A percentile compares a stretch with the other conserved stretches of the same genome.
Evolutionary conservation across 805 yeast species (phyloP).

Genomic region (Yamadazyma endophytica): DNA sequence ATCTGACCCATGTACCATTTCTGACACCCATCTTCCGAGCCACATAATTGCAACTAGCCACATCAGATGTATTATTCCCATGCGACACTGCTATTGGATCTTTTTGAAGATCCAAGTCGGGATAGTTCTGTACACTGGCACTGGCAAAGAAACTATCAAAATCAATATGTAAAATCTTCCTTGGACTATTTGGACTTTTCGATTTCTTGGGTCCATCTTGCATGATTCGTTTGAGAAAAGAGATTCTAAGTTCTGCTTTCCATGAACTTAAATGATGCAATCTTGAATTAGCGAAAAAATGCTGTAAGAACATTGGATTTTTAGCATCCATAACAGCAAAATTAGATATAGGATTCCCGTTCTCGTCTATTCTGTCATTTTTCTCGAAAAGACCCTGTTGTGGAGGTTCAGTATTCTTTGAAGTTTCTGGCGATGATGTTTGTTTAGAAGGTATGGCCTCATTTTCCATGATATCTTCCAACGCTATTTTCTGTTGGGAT

Average conservation of each 20-base stretch:
- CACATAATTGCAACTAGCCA: conserved; percentile 88
- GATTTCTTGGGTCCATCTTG: conserved; percentile 2
- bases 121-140: conserved; percentile 61
- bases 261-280: conserved; percentile 85
- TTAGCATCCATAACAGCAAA: conserved; percentile 46
- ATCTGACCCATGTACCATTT: conserved; percentile 87
- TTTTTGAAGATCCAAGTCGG: conserved; percentile 46
- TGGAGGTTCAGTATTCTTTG: no score
- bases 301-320: conserved; percentile 69
- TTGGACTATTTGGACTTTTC: background rate
- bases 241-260: conserved; percentile 69
- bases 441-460: no score
- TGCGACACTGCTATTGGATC: conserved; percentile 62
- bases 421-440: background rate
- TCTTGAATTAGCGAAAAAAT: conserved; percentile 76
- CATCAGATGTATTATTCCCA: conserved; percentile 62
- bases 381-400: no score
- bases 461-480: no score
- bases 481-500: background rate
- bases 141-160: conserved; percentile 94
- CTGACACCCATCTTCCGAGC: conserved; percentile 75
- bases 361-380: conserved; percentile 7
- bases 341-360: conserved; percentile 10
- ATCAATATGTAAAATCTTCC: conserved; percentile 71
- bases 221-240: conserved; percentile 51